Conservation (phyloP, 2,329 filamentous ascomycete genomes). For the Pseudopyricularia javanii region DNA sequence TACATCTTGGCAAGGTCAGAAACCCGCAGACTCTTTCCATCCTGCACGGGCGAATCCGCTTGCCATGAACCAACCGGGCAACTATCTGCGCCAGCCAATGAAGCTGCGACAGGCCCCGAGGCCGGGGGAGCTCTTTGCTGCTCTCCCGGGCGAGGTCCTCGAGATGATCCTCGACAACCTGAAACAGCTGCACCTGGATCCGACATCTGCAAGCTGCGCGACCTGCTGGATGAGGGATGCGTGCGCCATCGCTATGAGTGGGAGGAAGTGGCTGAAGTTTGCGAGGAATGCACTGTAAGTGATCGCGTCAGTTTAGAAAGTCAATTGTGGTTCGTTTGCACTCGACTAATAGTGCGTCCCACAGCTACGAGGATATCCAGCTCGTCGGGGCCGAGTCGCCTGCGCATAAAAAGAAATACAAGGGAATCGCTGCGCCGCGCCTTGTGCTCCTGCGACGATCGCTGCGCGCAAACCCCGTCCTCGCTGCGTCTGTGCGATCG, state of each 20-base stretch:
- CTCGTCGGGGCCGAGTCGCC: slow-evolving; percentile 43
- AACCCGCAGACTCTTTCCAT: slow-evolving; percentile 12
- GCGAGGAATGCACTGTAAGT: slow-evolving; percentile 31
- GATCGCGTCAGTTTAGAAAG: background rate
- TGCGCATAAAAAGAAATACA: slow-evolving; percentile 38
- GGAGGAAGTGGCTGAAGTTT: slow-evolving; percentile 37
- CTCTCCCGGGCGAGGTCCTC: slow-evolving; percentile 45
- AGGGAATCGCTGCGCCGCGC: slow-evolving; percentile 33
- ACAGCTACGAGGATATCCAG: slow-evolving; percentile 41
- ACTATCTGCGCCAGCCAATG: slow-evolving; percentile 14
- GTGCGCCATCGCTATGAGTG: slow-evolving; percentile 35
- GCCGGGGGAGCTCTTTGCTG: slow-evolving; percentile 40
- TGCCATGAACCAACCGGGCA: background rate
- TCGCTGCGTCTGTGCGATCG: slow-evolving; percentile 42
- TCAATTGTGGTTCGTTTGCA: background rate
- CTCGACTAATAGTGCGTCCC: background rate
- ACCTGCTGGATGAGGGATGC: slow-evolving; percentile 55
- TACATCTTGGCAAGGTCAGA: slow-evolving; percentile 14
- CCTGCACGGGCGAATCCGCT: slow-evolving; percentile 4
- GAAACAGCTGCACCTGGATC: slow-evolving; percentile 34
- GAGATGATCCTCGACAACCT: slow-evolving; percentile 42
- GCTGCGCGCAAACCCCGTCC: slow-evolving; percentile 35
- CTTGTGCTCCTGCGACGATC: slow-evolving; percentile 45
- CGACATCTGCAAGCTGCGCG: slow-evolving; percentile 39
- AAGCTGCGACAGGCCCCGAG: slow-evolving; percentile 21